Evolutionary conservation across 106 monocot genomes (phyloP), one percentile per base, ranked within the genome.

Genomic region (Dactylorhiza incarnata): DNA sequence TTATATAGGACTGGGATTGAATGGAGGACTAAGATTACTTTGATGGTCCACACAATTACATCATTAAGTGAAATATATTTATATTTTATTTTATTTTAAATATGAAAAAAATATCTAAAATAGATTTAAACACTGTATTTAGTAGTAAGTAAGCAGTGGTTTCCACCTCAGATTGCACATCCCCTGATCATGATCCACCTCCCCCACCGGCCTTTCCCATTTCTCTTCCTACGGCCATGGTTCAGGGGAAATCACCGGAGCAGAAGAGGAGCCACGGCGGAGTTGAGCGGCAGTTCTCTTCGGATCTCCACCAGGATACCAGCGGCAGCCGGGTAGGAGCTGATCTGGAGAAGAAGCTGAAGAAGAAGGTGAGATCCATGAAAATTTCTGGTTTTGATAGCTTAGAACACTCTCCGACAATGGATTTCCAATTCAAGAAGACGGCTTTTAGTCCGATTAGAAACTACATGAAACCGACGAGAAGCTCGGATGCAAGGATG

Each of bases 401-500:
- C 43, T 45, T 69, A 15, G 17, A 69, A n/a, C 19, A 23, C 6
- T 23, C 19, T 22, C 61, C 61, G 2, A 29, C 29, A 29, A 62
- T 62, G 61, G 37, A 67, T 43, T 12, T 43, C 9, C 67, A 43
- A 13, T 67, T 67, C 45, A 82, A 65, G 65, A 58, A 53, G 59
- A 25, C 75, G 10, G 9, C 49, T 44, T 17, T 17, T 52, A 15
- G 24, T 29, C 43, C 67, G 26, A 37, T 75, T 8, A 89, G 87
- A 24, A 87, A 86, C 15, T 87, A 90, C 47, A 87, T 90, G 90
- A 86, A 80, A 72, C 86, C 82, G 43, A 93, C 93, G 20, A 81
- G 74, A 76, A 82, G 89, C 72, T 93, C 86, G 4, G 82, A 77
- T 56, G 83, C 85, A 3, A 87, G 76, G 81, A 87, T 75, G 73